Percentiles rank a stretch among this genome's conserved stretches.
Conservation (phyloP, 2,329 filamentous ascomycete genomes). For the Botrytis pseudocinerea region DNA sequence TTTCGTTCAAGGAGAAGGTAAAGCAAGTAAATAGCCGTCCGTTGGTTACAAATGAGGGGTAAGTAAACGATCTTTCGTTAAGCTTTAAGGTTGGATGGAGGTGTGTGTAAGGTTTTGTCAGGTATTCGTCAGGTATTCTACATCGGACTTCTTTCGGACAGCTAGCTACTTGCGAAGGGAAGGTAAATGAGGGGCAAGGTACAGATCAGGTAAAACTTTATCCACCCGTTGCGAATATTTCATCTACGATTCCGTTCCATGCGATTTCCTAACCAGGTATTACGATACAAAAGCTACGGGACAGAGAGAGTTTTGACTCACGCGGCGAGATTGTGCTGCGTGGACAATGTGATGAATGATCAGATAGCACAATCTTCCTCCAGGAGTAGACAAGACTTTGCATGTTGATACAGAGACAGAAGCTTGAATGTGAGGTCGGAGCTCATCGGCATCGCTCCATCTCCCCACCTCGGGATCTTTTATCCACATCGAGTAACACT, state of each 20-base stretch:
- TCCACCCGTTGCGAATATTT: background rate
- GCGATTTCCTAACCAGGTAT: background rate
- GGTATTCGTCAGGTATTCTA: background rate
- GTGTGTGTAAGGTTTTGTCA: background rate
- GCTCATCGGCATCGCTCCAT: background rate
- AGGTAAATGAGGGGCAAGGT: slow-evolving; percentile 2
- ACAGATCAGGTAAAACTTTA: background rate
- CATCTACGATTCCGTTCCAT: background rate
- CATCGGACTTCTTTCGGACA: slow-evolving; percentile 7
- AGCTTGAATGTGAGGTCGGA: background rate
- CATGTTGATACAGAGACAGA: background rate
- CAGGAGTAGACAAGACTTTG: background rate
- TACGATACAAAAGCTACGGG: background rate
- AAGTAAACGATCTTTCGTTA: slow-evolving; percentile 3
- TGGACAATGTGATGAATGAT: background rate
- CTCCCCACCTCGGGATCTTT: slow-evolving; percentile 16
- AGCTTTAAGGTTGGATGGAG: background rate
- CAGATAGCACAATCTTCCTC: background rate
- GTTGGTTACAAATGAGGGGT: slow-evolving; percentile 1
- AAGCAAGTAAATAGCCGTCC: background rate
- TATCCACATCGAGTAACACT: slow-evolving; percentile 5
- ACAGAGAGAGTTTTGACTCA: background rate
- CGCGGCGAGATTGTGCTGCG: background rate
- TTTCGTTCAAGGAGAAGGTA: background rate
- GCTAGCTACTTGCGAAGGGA: background rate